phyloP scores from a whole-genome alignment of 257 asterid species.

The Petunia axillaris region DNA sequence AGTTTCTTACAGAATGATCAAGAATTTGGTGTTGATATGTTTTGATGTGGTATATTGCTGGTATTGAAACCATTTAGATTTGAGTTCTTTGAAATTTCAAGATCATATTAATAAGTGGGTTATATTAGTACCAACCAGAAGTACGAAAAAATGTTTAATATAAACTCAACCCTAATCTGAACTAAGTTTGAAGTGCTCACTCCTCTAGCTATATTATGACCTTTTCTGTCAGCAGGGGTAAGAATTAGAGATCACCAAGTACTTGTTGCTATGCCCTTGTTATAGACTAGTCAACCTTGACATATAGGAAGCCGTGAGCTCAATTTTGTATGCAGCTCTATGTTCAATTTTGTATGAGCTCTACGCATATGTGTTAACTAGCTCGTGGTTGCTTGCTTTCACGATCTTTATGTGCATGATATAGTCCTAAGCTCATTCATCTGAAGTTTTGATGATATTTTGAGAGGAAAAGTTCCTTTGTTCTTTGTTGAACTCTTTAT shows the following conservation, averaged over 20 bases:
- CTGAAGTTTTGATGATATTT: too few relatives aligned
- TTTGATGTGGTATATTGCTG: background rate
- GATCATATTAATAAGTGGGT: background rate
- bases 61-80: background rate
- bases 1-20: background rate
- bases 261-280: background rate
- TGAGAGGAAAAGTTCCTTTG: too few relatives aligned
- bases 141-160: too few relatives aligned
- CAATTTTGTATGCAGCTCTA: background rate
- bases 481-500: too few relatives aligned
- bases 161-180: background rate
- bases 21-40: background rate
- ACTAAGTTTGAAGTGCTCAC: background rate
- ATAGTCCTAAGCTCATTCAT: background rate
- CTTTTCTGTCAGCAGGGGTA: background rate
- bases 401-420: background rate
- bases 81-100: background rate
- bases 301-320: background rate
- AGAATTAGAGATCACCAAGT: background rate
- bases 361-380: background rate
- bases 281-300: background rate
- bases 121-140: background rate
- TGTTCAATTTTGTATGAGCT: too few relatives aligned
- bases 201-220: background rate
- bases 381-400: background rate